Evolutionary conservation across 805 yeast species (phyloP), one percentile per base, ranked within the genome.

Genomic region (Pichia deserticola): DNA sequence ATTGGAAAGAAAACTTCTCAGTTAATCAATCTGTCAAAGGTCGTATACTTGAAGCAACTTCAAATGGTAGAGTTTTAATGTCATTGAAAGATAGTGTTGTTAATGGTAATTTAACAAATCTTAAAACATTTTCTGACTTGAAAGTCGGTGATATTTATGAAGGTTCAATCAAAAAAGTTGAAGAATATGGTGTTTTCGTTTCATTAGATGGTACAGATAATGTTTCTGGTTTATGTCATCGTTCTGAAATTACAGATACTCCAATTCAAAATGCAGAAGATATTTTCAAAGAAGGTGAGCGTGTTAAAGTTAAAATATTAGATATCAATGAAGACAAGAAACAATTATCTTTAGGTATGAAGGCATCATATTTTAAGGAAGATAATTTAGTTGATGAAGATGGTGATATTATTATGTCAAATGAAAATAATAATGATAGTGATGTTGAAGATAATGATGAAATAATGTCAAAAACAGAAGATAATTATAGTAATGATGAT

Each of bases 151-250:
- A 84, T 30, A 69, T 83, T 33, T 79, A 72, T 57, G 92, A 85
- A 61, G 99, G 97, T 63, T 69, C 82, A 3, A 84, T 92, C 41
- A 82, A 79, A 62, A 78, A 78, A 53, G 86, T 83, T 28, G 82
- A 89, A 35, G 95, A 87, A 43, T 92, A 83, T 63, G 99, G 99
- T 71, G 96, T 89, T 4, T 92, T 92, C 62, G 85, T 92, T 46
- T 82, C 79, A 54, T 72, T 92, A 48, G 89, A 84, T 56, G 86
- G 84, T 42, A 82, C 93, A 39, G 69, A 78, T 48, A 80, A 80
- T 59, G 74, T 89, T 51, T 79, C 86, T 60, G 99, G 98, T 50
- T 76, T 92, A 56, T 89, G 96, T 58, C 97, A 92, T 63, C 82
- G 77, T 51, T 76, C 90, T 38, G 85, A 92, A 66, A 83, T 92